phyloP scores from a whole-genome alignment of 2,329 filamentous ascomycete species.

The Diplodia seriata region DNA sequence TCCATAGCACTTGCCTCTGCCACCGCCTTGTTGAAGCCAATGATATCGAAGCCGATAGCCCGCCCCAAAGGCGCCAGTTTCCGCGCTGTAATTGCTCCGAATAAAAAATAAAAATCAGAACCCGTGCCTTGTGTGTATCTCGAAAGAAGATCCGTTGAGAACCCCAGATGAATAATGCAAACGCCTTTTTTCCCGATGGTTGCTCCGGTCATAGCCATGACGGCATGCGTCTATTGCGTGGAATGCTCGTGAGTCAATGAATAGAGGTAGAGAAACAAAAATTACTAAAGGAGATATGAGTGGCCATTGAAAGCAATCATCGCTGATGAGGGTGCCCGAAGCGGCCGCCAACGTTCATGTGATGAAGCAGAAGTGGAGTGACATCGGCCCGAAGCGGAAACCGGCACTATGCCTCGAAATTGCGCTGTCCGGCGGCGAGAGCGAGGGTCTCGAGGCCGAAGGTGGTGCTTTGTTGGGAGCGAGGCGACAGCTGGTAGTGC shows the following conservation, averaged over 20 bases:
- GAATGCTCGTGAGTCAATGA: slow-evolving; percentile 31
- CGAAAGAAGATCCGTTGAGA: slow-evolving; percentile 13
- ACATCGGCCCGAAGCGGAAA: neutral
- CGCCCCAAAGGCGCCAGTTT: neutral
- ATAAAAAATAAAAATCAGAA: slow-evolving; percentile 18
- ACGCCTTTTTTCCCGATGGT: slow-evolving; percentile 29
- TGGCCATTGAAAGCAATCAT: neutral
- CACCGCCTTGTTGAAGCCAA: slow-evolving; percentile 13
- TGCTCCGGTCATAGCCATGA: slow-evolving; percentile 47
- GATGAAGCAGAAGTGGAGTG: slow-evolving; percentile 10
- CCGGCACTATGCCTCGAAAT: slow-evolving; percentile 39
- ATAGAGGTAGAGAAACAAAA: neutral
- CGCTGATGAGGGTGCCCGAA: neutral
- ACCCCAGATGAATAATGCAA: slow-evolving; percentile 1
- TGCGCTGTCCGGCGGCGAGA: slow-evolving; percentile 49
- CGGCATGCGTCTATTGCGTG: slow-evolving; percentile 50
- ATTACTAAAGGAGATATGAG: slow-evolving; percentile 13
- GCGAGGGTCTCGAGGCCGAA: slow-evolving; percentile 49
- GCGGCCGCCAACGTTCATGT: neutral
- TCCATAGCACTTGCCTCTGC: slow-evolving; percentile 9
- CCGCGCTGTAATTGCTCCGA: neutral
- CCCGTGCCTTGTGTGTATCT: slow-evolving; percentile 32
- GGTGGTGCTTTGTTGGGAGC: slow-evolving; percentile 34
- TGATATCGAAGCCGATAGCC: neutral
- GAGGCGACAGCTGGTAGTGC: slow-evolving; percentile 4